These are phyloP conservation scores for Magnusiomyces tetraspermus DNA, from an alignment of 1,139 yeast genomes.

Conservation along the genomic window DNA sequence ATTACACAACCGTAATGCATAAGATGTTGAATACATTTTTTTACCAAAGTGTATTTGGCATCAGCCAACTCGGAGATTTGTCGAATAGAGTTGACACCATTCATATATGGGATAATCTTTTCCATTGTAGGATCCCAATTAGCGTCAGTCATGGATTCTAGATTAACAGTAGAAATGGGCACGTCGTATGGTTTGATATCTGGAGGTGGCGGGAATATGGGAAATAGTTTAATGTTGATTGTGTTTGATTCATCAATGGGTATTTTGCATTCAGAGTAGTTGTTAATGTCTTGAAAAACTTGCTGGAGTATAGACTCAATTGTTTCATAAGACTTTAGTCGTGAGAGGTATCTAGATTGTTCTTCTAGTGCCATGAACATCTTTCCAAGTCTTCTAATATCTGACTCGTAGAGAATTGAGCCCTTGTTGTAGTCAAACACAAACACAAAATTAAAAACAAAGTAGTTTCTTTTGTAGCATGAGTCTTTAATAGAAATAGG, in stretches of 20 bases:
- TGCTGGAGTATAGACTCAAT: constrained; percentile 79
- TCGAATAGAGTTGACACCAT: constrained; percentile 78
- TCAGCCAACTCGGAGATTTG: constrained; percentile 72
- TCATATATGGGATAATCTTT: constrained; percentile 71
- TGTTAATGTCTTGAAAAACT: constrained; percentile 83
- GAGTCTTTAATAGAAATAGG: constrained; percentile 76
- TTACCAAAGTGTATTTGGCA: constrained; percentile 69
- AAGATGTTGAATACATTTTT: constrained; percentile 83
- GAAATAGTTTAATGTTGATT: constrained; percentile 85
- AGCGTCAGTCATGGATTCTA: constrained; percentile 64
- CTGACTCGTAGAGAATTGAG: constrained; percentile 76
- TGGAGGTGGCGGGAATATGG: constrained; percentile 78
- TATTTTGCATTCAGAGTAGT: constrained; percentile 89
- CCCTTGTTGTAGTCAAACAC: constrained; percentile 80
- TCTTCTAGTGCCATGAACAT: constrained; percentile 90
- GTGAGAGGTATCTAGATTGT: constrained; percentile 69
- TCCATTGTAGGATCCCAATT: constrained; percentile 98
- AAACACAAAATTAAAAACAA: constrained; percentile 86
- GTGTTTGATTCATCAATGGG: constrained; percentile 86
- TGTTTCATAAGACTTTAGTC: constrained; percentile 35
- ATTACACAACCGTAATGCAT: constrained; percentile 82
- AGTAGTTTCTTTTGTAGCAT: constrained; percentile 79
- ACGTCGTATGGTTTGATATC: constrained; percentile 65
- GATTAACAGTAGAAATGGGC: constrained; percentile 73
- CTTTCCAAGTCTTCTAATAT: constrained; percentile 71